Percentiles rank a stretch among this genome's conserved stretches.
These are phyloP conservation scores for barrel medic (Medicago truncatula) DNA, from an alignment of 306 rosid genomes.

Conservation along the genomic window DNA sequence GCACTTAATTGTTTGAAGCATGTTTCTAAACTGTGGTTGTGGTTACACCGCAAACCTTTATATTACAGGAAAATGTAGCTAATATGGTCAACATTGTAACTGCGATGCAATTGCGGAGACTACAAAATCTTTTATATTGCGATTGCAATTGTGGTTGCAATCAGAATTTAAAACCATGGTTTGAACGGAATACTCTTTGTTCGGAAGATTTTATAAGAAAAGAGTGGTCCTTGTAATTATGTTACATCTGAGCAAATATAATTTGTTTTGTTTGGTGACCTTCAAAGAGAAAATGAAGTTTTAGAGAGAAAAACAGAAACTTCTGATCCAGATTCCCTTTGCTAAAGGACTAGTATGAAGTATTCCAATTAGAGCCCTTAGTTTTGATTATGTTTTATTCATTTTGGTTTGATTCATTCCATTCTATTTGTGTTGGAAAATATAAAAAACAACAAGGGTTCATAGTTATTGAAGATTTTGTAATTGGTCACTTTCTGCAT, in stretches of 20 bases:
- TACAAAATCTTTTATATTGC: background rate
- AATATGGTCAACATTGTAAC: background rate
- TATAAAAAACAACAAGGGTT: background rate
- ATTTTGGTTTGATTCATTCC: background rate
- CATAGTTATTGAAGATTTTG: background rate
- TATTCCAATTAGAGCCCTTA: background rate
- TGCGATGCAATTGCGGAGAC: background rate
- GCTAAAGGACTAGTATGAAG: background rate
- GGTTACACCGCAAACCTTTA: background rate
- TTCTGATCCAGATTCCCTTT: background rate
- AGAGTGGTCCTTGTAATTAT: constrained; percentile 1
- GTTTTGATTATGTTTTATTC: background rate
- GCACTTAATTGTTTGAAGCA: background rate
- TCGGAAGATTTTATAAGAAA: constrained; percentile 11
- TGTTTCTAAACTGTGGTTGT: background rate
- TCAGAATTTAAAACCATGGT: background rate
- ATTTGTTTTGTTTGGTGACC: background rate
- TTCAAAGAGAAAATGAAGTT: background rate
- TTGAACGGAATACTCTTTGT: background rate
- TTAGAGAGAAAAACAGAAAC: background rate
- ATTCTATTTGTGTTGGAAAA: background rate
- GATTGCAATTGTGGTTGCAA: background rate
- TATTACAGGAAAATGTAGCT: background rate
- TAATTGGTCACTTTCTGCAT: background rate
- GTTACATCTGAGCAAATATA: constrained; percentile 3